A percentile compares a stretch with the other conserved stretches of the same genome.
phyloP scores from a whole-genome alignment of 208 protist genomes.

The Leishmania tropica region DNA sequence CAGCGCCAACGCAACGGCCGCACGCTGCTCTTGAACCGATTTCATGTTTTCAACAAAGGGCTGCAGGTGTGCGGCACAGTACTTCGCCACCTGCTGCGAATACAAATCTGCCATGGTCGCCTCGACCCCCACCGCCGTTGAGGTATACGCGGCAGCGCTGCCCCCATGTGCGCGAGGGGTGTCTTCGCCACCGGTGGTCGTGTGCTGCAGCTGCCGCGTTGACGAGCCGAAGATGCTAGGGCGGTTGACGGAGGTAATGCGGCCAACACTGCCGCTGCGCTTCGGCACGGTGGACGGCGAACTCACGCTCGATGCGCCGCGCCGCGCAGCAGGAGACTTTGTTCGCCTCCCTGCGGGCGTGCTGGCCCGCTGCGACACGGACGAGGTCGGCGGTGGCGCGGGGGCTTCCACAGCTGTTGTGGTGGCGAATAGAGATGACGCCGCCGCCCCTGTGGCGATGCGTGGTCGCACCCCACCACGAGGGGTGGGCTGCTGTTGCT shows the following conservation, averaged over 20 bases:
- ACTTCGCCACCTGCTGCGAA: conserved; percentile 45
- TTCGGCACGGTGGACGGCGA: conserved; percentile 5
- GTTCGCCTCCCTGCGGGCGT: conserved; percentile 8
- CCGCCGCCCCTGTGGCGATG: not conserved
- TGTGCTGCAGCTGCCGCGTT: conserved; percentile 7
- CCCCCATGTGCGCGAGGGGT: not conserved
- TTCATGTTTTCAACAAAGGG: conserved; percentile 59
- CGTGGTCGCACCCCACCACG: conserved; percentile 14
- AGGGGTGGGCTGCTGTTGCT: conserved; percentile 16
- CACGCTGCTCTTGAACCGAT: conserved; percentile 41
- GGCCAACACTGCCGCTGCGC: conserved; percentile 45
- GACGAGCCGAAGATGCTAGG: conserved; percentile 28
- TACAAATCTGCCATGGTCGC: conserved; percentile 12
- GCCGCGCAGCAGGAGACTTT: conserved; percentile 18
- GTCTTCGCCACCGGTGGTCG: conserved; percentile 1
- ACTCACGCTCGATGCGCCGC: conserved; percentile 1
- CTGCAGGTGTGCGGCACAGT: conserved; percentile 65
- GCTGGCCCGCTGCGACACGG: not conserved
- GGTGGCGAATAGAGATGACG: not conserved
- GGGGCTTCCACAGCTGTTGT: not conserved
- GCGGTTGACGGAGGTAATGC: conserved; percentile 37
- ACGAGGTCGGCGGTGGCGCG: not conserved
- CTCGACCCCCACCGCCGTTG: not conserved
- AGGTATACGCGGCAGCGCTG: not conserved
- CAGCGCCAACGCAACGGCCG: conserved; percentile 39